Percentiles rank a stretch among this genome's conserved stretches.
phyloP scores from a whole-genome alignment of 2,329 filamentous ascomycete species.

The Aspergillus quadricinctus region DNA sequence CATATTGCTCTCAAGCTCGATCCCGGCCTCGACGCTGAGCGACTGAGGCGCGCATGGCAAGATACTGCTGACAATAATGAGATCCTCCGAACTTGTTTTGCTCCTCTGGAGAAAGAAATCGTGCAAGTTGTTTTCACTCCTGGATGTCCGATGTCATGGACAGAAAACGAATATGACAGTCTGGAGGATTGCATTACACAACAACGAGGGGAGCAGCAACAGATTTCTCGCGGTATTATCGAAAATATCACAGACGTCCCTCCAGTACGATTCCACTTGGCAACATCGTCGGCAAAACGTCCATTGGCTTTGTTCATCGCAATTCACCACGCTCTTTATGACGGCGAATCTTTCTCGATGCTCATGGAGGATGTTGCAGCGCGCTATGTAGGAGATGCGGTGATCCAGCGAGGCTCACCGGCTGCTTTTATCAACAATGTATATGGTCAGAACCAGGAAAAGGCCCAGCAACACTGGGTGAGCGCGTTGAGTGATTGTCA shows the following conservation, averaged over 20 bases:
- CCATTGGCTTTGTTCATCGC: slow-evolving; percentile 25
- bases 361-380: slow-evolving; percentile 29
- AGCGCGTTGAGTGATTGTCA: slow-evolving; percentile 18
- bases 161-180: slow-evolving; percentile 11
- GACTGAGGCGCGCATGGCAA: slow-evolving; percentile 26
- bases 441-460: slow-evolving; percentile 19
- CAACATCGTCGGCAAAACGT: slow-evolving; percentile 5
- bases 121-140: slow-evolving; percentile 31
- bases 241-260: slow-evolving; percentile 19
- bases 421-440: slow-evolving; percentile 25
- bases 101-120: slow-evolving; percentile 30
- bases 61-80: slow-evolving; percentile 28
- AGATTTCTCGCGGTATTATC: slow-evolving; percentile 23
- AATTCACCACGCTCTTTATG: slow-evolving; percentile 38
- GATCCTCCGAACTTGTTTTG: slow-evolving; percentile 38
- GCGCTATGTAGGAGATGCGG: slow-evolving; percentile 17
- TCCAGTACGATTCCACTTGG: slow-evolving; percentile 26
- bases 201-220: slow-evolving; percentile 6
- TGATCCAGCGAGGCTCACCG: slow-evolving; percentile 16
- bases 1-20: slow-evolving; percentile 35
- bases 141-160: slow-evolving; percentile 16
- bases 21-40: slow-evolving; percentile 20
- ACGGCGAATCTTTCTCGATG: slow-evolving; percentile 31
- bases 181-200: slow-evolving; percentile 12
- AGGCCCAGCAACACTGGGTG: slow-evolving; percentile 26